Base-by-base conservation (phyloP, 2,329 filamentous ascomycete genomes). In the Monosporascus sp. region DNA sequence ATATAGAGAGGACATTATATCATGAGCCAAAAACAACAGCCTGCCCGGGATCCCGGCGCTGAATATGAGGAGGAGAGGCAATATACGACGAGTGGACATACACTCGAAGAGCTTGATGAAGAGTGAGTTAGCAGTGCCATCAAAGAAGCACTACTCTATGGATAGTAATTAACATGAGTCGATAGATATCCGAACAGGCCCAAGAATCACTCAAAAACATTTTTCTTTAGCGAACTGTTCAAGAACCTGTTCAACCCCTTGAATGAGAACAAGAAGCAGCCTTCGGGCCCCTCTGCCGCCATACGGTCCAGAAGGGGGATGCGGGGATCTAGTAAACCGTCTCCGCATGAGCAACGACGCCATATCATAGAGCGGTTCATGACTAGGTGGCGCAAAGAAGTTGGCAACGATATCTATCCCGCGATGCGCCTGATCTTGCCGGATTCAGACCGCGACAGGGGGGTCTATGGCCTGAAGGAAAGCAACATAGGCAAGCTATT, bases 391-490 rank as follows among this genome's bases (percentile, higher is more conserved):
- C 84, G 92, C 40, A 84, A 84, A 52, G 86, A 96, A 56, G 92
- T 97, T 22, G 94, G 94, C 26, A 76, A 90, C 61, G 94, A 99
- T 70, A 90, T 99, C 63, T 97, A 94, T 66, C 94, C 94, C 0
- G 93, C 91, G 2, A 82, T 99, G 70, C 86, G 94, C 20, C 81
- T 99, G 47, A 96, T 97, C 53, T 79, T 97, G 3, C 92, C 93
- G 0, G 91, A 95, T 64, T 95, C 96, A 67, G 94, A 99, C 66
- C 84, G 91, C 40, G 91, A 97, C 64, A 84, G 94, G 48, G 88
- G 88, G 19, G 91, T 96, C 76, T 99, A 97, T 65, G 91, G 93
- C 1, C 77, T 99, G 41, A 97, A 97, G 67, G 94, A 99, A 74
- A 92, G 88, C 67, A 83, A 86, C 5, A 91, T 99, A 55, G 93